Evolutionary conservation across 2,329 filamentous ascomycete genomes (phyloP).

Genomic region (Hypoxylon sp.): DNA sequence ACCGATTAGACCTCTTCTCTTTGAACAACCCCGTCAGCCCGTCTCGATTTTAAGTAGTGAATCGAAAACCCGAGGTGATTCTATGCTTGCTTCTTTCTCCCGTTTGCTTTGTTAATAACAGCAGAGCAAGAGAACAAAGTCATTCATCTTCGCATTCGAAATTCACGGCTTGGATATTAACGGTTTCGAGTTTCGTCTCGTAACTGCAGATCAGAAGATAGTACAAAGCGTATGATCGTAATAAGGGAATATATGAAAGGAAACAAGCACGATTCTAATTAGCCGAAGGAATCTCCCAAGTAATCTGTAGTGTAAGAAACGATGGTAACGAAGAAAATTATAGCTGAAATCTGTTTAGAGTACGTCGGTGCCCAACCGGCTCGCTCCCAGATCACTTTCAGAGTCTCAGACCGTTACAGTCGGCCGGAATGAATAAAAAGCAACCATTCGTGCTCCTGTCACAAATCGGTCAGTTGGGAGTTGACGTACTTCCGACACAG

Average conservation of each 20-base stretch:
- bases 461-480: constrained; percentile 18
- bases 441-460: constrained; percentile 31
- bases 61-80: constrained; percentile 29
- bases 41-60: constrained; percentile 9
- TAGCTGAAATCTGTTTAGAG: constrained; percentile 10
- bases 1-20: constrained; percentile 4
- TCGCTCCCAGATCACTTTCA: constrained; percentile 26
- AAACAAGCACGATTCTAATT: constrained; percentile 5
- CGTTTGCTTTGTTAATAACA: constrained; percentile 13
- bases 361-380: constrained; percentile 31
- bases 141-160: constrained; percentile 1
- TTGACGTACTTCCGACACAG: constrained; percentile 17
- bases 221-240: constrained; percentile 9
- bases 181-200: constrained; percentile 22
- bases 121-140: not conserved
- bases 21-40: constrained; percentile 10
- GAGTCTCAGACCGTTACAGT: constrained; percentile 28
- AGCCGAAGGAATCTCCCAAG: not conserved
- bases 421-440: constrained; percentile 33
- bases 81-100: constrained; percentile 9
- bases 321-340: constrained; percentile 23
- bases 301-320: constrained; percentile 18
- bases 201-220: constrained; percentile 7
- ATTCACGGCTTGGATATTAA: constrained; percentile 6
- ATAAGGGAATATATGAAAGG: constrained; percentile 12